A percentile compares a stretch with the other conserved stretches of the same genome.
phyloP scores from a whole-genome alignment of 2,329 filamentous ascomycete genomes.

The Chaetomium strumarium region DNA sequence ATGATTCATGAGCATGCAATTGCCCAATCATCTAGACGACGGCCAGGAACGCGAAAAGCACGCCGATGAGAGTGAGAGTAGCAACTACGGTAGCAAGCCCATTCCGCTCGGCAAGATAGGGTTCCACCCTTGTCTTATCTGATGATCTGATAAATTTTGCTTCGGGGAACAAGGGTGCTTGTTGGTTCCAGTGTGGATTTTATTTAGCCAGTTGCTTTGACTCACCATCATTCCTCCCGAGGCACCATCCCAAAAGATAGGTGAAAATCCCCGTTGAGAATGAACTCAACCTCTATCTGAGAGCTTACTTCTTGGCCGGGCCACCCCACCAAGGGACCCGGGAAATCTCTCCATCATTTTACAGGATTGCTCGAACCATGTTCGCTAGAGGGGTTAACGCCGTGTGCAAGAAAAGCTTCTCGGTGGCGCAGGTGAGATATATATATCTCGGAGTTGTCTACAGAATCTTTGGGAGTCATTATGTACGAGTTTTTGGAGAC shows the following conservation, averaged over 20 bases:
- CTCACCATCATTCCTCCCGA: slow-evolving; percentile 6
- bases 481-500: no score
- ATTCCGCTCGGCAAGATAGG: not conserved
- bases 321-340: slow-evolving; percentile 7
- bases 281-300: slow-evolving; percentile 7
- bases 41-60: not conserved
- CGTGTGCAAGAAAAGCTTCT: slow-evolving; percentile 36
- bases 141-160: slow-evolving; percentile 21
- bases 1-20: no score
- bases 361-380: slow-evolving; percentile 30
- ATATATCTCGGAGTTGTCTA: not conserved
- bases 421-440: slow-evolving; percentile 30
- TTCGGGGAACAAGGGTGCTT: slow-evolving; percentile 6
- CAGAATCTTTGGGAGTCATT: not conserved
- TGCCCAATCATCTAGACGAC: no score
- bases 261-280: not conserved
- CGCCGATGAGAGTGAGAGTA: not conserved
- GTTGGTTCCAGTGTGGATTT: slow-evolving; percentile 4
- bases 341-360: not conserved
- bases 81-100: no score
- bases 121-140: slow-evolving; percentile 12
- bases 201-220: slow-evolving; percentile 1
- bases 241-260: not conserved
- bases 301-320: slow-evolving; percentile 4
- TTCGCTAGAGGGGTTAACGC: slow-evolving; percentile 26